Evolutionary conservation across 2,329 filamentous ascomycete species (phyloP).

Genomic region (Clonostachys chloroleuca): DNA sequence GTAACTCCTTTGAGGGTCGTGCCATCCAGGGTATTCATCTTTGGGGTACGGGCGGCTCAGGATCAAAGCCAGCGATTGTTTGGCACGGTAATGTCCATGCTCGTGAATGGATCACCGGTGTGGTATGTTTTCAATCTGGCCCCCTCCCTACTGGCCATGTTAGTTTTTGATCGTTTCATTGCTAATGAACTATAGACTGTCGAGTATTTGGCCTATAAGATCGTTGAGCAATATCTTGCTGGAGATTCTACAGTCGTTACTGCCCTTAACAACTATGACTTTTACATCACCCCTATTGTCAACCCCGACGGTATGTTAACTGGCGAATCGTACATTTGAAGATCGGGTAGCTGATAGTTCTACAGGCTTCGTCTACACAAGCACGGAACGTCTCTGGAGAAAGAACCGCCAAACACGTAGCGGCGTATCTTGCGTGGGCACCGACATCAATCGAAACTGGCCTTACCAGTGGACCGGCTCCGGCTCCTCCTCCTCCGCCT

Average conservation of each 20-base stretch:
- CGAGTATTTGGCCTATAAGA: conserved; percentile 40
- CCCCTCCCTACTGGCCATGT: too few relatives aligned
- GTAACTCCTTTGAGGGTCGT: conserved; percentile 37
- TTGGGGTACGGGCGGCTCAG: conserved; percentile 34
- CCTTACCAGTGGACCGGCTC: conserved; percentile 39
- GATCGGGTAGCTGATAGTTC: background rate
- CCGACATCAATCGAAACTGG: conserved; percentile 52
- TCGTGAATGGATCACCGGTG: conserved; percentile 48
- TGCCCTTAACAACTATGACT: conserved; percentile 52
- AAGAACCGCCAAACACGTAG: conserved; percentile 43
- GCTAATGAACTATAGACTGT: conserved; percentile 23
- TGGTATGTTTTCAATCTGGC: conserved; percentile 19
- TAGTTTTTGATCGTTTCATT: too few relatives aligned
- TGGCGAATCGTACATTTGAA: background rate
- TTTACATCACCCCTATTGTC: conserved; percentile 46
- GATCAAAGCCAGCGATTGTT: conserved; percentile 38
- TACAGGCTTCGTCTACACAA: conserved; percentile 43
- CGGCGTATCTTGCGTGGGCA: conserved; percentile 33
- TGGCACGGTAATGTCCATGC: conserved; percentile 50
- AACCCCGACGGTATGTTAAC: conserved; percentile 39
- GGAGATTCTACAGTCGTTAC: conserved; percentile 25
- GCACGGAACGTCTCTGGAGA: conserved; percentile 41
- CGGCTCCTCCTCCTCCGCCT: conserved; percentile 42
- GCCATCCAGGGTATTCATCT: conserved; percentile 55
- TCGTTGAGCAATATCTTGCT: conserved; percentile 34